Conservation (phyloP, 768 basidiomycete genomes). For the Roridomyces roridus region DNA sequence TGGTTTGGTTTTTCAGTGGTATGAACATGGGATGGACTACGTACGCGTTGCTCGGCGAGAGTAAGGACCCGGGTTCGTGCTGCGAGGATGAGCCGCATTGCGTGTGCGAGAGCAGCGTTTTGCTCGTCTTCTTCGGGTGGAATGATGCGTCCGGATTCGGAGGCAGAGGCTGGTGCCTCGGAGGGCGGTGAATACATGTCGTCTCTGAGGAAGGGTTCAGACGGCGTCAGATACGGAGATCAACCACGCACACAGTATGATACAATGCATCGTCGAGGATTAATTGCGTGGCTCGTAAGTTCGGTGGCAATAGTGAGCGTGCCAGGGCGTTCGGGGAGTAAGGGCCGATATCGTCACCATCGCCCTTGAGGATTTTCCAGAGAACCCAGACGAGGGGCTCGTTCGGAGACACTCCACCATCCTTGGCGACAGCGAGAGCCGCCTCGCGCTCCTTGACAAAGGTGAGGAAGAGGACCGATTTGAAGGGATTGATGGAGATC, state of each 20-base stretch:
- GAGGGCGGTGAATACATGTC: conserved; percentile 45
- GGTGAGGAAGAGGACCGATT: conserved; percentile 69
- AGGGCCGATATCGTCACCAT: conserved; percentile 84
- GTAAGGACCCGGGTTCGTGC: conserved; percentile 77
- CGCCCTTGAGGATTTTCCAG: conserved; percentile 86
- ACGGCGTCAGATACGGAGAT: conserved; percentile 56
- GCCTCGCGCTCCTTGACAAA: conserved; percentile 72
- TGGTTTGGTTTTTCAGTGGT: too few relatives aligned
- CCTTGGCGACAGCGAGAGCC: conserved; percentile 57
- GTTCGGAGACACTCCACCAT: conserved; percentile 59
- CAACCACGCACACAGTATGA: conserved; percentile 31
- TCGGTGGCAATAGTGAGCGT: conserved; percentile 75
- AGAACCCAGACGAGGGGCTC: conserved; percentile 87
- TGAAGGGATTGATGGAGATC: conserved; percentile 83
- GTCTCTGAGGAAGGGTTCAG: conserved; percentile 59
- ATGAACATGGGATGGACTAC: conserved; percentile 1
- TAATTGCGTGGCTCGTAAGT: conserved; percentile 76
- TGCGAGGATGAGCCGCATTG: conserved; percentile 70
- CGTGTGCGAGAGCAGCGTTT: conserved; percentile 64
- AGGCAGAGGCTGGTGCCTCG: conserved; percentile 39
- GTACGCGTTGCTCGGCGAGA: conserved; percentile 76
- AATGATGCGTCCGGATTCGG: conserved; percentile 29
- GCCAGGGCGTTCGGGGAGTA: conserved; percentile 80
- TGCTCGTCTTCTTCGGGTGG: conserved; percentile 59
- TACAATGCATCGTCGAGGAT: conserved; percentile 69